Base-by-base conservation (phyloP, 352 stramenopile genomes). In the Globisporangium spinosum region DNA sequence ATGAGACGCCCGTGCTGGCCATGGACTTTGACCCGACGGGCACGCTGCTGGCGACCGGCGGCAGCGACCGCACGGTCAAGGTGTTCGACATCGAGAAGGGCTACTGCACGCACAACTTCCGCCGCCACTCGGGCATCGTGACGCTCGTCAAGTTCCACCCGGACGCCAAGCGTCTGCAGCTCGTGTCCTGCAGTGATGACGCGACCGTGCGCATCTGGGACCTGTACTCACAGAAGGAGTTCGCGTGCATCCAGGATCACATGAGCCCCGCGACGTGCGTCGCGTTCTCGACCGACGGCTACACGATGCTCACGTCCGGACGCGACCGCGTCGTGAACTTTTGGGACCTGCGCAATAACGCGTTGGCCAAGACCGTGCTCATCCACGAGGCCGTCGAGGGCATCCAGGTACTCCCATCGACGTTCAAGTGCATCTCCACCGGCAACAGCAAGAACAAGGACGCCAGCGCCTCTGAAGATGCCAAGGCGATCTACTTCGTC, bases 321-420 rank as follows among this genome's bases (percentile, higher is more conserved):
- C 82, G 97, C 64, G 97, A 99, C 77, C 93, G 95, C 27, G 93
- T 98, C 2, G 80, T 98, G 23, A 97, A 97, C 74, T 87, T 97
- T 34, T 97, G 90, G 88, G 82, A 96, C 65, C 68, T 97, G 70
- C 78, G 82, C 51, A 77, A 85, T 72, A 77, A 93, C 66, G 76
- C 83, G 56, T 65, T 99, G 72, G 79, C 91, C 51, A 94, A 98
- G 73, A 99, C 96, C 1, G 83, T 99, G 38, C 81, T 98, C 10
- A 87, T 98, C 4, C 97, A 98, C 68, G 97, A 99, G 76, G 78
- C 93, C 51, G 78, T 99, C n/a, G 94, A 98, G 77, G 94, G 93
- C n/a, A 79, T 98, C 59, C 72, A 92, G 23, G 78, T 98, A n/a
- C 56, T 98, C 15, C 83, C 93, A 1, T 70, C 72, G 20, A 74